Percentiles rank a stretch among this genome's conserved stretches.
Evolutionary conservation across 2,329 filamentous ascomycete species (phyloP).

Genomic region (Davidsoniella eucalypti): DNA sequence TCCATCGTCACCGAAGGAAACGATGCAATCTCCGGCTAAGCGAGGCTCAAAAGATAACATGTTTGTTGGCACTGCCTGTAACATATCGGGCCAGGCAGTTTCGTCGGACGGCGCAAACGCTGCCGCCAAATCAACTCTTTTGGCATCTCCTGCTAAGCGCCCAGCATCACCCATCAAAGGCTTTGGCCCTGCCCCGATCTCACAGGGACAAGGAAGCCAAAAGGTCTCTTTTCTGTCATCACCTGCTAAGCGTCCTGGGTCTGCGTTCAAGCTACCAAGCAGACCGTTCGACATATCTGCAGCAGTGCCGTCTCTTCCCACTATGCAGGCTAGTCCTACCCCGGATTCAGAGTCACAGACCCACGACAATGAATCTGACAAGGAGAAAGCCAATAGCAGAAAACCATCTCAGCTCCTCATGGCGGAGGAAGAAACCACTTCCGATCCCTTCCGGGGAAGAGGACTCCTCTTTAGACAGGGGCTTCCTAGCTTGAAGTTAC

Average conservation of each 20-base stretch:
- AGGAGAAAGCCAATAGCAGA: slow-evolving; percentile 1
- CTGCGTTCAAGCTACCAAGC: slow-evolving; percentile 10
- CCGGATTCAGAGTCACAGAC: no score
- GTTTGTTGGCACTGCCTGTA: slow-evolving; percentile 9
- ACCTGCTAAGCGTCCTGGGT: slow-evolving; percentile 28
- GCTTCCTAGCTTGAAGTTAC: slow-evolving; percentile 11
- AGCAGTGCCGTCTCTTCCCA: slow-evolving; percentile 4
- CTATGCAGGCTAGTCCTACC: background rate
- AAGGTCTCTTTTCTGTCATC: slow-evolving; percentile 35
- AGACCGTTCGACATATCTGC: slow-evolving; percentile 5
- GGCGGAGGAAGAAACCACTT: slow-evolving; percentile 19
- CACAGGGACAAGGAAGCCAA: slow-evolving; percentile 20
- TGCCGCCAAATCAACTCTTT: slow-evolving; percentile 24
- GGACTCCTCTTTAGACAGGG: slow-evolving; percentile 7
- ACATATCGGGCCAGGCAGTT: slow-evolving; percentile 17
- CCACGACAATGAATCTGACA: background rate
- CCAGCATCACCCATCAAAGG: slow-evolving; percentile 29
- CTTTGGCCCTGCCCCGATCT: slow-evolving; percentile 17
- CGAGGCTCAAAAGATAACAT: slow-evolving; percentile 27
- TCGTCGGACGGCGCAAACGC: slow-evolving; percentile 10
- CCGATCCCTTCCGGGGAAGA: slow-evolving; percentile 5
- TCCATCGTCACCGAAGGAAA: slow-evolving; percentile 36
- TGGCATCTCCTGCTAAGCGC: slow-evolving; percentile 36
- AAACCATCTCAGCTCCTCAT: slow-evolving; percentile 22
- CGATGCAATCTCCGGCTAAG: slow-evolving; percentile 40